Base-by-base conservation (phyloP, 2,329 filamentous ascomycete genomes). In the Xylariales sp. region DNA sequence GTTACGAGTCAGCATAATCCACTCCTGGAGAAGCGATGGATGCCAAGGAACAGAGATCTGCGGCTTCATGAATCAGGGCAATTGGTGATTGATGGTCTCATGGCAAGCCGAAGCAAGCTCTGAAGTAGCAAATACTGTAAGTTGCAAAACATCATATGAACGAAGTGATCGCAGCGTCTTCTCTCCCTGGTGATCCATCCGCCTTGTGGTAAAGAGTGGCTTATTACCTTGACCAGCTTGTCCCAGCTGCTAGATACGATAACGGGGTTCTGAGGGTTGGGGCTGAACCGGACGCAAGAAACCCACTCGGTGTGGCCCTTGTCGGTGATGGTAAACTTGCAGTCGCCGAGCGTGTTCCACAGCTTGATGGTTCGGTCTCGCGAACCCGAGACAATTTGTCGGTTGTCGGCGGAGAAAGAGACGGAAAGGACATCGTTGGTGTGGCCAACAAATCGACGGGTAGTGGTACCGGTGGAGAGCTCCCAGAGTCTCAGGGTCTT, bases 71-170 rank as follows among this genome's bases (percentile, higher is more conserved):
- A 32, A 81, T 94, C 88, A 94, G 88, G 77, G 79, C 80, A 79
- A 78, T 75, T 40, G 86, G 89, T 91, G 86, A 86, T 81, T 79
- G 74, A 76, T 94, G 82, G 88, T 98, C 91, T 98, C 93, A 97
- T 95, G 71, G 88, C 90, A 80, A 69, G 69, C 70, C 74, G 62
- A 65, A 68, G 65, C 64, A 67, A 81, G 88, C 89, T 98, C 93
- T 96, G 91, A 97, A 98, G 93, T 97, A 97, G 93, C 93, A 97
- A 97, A 97, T 97, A 97, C 90, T 88, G 69, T 71, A 28, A 70
- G 65, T 81, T 86, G 82, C 80, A 86, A 81, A 85, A 79, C 91
- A 97, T 97, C 91, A 89, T 93, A 68, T 81, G 74, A 74, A 67
- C 53, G 45, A 48, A 24, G 44, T 29, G 6, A 12, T 14, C 12